Base-by-base conservation (phyloP, 2,329 filamentous ascomycete species). In the Tolypocladium capitatum region DNA sequence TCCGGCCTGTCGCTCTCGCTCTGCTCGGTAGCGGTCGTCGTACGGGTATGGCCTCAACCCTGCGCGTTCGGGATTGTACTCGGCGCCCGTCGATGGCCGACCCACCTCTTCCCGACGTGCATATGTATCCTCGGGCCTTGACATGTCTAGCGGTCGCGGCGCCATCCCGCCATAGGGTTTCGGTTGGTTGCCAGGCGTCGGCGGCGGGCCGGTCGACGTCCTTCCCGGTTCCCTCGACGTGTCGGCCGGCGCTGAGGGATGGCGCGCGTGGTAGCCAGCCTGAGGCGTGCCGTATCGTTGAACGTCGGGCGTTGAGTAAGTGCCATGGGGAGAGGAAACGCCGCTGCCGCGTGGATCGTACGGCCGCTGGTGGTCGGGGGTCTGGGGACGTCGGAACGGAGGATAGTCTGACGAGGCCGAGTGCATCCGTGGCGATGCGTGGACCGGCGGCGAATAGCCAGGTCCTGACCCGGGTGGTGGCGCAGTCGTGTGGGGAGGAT, bases 301-400 rank as follows among this genome's bases (percentile, higher is more conserved):
- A 18, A 75, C 60, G 53, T 81, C 79, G 27, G 77, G 78, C 0
- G 78, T 80, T 3, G 77, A 68, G 52, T 76, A 76, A 35, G 69
- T 62, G 47, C 66, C 67, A 54, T 73, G 67, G 6, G 74, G 74
- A 14, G 76, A 77, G 5, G 68, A 69, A 16, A 68, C 69, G 3
- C 67, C 58, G 51, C 65, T 64, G 24, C 65, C 67, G 56, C 74
- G 66, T 35, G 65, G 67, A 51, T 70, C 71, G 65, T 79, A 78
- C 48, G 68, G 67, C 56, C 77, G 73, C 43, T 74, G 70, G 51
- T 81, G 80, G 41, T 88, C 84, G n/a, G 84, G 84, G 0, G 84
- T 88, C 49, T 85, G 80, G 2, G 84, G 84, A 51, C 83, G 73
- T 52, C 82, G 74, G 60, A 76, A 83, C 5, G 75, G 72, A 46